Evolutionary conservation across 345 rosid species (phyloP), one percentile per base, ranked within the genome.

Genomic region (Eucalyptus globulus): DNA sequence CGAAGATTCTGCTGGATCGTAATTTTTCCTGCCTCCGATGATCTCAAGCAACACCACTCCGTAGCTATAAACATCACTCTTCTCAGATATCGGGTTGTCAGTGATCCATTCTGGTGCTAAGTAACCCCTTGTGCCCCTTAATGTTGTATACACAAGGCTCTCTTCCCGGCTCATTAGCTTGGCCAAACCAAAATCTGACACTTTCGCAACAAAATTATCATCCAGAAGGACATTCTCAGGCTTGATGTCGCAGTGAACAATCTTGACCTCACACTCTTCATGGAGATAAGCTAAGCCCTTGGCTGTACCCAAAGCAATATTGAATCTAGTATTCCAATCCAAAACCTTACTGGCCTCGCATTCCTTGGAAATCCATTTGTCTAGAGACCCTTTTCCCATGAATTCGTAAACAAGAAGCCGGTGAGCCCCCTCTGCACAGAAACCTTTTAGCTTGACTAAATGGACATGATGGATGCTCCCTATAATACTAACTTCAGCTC

Each of bases 101-200:
- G 90, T 91, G 89, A 93, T 91, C 96, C 96, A 94, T 88, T 94
- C 95, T 5, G 96, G 96, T 19, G 96, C 94, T 58, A 94, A 91
- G 87, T 94, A 94, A 47, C 95, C 96, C 87, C 96, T 90, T n/a
- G 96, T 94, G 11, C 95, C 96, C 67, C 95, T 91, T 65, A 93
- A 54, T 11, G 92, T 92, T 5, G 94, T 93, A 56, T 91, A 90
- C 51, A 92, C 93, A 43, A 81, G 91, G 87, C 94, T 93, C 34
- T 92, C 92, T 87, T 92, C 94, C 6, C 94, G 89, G 72, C 58
- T 91, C 93, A 93, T 93, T 58, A 93, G 89, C 88, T 93, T 92
- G 2, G 95, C 95, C 90, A 93, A 87, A 40, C 95, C 95, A 88
- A 93, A 93, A 86, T 93, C 95, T 14, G 94, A 91, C 60, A 93